Percentiles rank a stretch among this genome's conserved stretches.
Evolutionary conservation across 148 eudicot species (phyloP).

Genomic region (Vaccinium darrowii): DNA sequence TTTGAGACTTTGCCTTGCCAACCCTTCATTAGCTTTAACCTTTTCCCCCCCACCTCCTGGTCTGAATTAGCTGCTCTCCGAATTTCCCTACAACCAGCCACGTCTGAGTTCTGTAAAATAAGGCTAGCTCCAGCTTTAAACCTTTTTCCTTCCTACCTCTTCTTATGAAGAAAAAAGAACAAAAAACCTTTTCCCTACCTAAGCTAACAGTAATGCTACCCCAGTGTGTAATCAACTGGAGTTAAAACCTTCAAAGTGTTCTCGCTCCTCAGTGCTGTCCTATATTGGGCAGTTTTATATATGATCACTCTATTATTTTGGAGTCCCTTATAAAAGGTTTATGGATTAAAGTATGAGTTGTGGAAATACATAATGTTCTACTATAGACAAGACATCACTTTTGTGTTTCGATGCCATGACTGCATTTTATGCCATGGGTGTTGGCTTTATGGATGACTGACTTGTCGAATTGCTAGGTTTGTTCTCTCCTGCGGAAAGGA

Average conservation of each 20-base stretch:
- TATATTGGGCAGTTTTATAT: not conserved
- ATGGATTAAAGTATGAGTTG: not conserved
- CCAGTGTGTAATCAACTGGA: no score
- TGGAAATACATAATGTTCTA: not conserved
- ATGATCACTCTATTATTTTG: not conserved
- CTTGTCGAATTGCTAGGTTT: constrained; percentile 40
- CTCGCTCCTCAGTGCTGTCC: not conserved
- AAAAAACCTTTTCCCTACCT: not conserved
- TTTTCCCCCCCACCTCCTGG: not conserved
- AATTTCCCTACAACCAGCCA: not conserved
- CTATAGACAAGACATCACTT: not conserved
- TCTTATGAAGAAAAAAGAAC: no score
- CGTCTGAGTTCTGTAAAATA: not conserved
- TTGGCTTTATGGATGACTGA: not conserved
- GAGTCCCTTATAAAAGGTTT: not conserved
- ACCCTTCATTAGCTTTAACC: not conserved
- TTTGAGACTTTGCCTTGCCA: not conserved
- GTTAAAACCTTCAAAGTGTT: not conserved
- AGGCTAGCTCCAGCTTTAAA: not conserved
- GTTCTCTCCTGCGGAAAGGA: constrained; percentile 82
- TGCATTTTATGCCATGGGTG: not conserved
- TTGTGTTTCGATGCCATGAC: not conserved
- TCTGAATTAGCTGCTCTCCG: not conserved
- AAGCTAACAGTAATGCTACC: no score
- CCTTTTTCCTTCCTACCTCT: not conserved